phyloP scores from a whole-genome alignment of 1,284 basidiomycete species.

The Cutaneotrichosporon cutaneum region DNA sequence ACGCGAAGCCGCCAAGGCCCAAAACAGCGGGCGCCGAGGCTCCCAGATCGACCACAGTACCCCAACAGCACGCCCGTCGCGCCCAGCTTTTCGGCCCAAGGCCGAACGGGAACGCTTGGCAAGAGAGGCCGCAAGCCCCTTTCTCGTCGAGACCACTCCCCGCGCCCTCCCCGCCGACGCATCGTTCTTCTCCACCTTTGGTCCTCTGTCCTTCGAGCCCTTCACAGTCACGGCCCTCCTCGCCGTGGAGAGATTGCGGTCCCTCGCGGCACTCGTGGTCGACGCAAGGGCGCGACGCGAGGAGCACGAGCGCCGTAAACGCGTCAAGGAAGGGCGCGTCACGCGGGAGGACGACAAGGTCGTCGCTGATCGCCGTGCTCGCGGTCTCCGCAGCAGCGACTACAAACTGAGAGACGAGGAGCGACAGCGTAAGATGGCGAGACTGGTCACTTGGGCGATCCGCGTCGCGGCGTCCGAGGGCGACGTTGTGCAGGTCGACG shows the following conservation, averaged over 20 bases:
- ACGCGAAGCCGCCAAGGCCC: conserved; percentile 6
- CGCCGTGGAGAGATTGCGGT: conserved; percentile 20
- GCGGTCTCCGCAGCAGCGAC: conserved; percentile 8
- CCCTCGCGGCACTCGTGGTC: conserved; percentile 35
- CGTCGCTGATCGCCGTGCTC: conserved; percentile 16
- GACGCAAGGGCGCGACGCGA: conserved; percentile 30
- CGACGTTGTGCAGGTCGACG: conserved; percentile 33
- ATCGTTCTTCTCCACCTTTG: background rate
- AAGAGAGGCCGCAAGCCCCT: background rate
- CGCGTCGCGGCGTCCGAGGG: conserved; percentile 34
- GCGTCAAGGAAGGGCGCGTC: conserved; percentile 29
- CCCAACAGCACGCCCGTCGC: background rate
- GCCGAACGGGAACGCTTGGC: background rate
- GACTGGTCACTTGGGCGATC: conserved; percentile 34
- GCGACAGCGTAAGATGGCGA: conserved; percentile 24
- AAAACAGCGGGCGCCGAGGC: background rate
- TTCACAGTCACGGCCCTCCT: conserved; percentile 32
- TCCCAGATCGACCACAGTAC: background rate
- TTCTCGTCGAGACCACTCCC: background rate
- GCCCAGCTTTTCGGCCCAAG: background rate
- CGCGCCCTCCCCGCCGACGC: background rate
- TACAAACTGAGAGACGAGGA: conserved; percentile 21
- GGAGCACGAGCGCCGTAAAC: conserved; percentile 31
- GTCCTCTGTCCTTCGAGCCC: conserved; percentile 7
- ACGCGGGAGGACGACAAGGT: conserved; percentile 20